Evolutionary conservation across 495 filamentous ascomycete genomes (phyloP).

Genomic region (Neurospora sp.): DNA sequence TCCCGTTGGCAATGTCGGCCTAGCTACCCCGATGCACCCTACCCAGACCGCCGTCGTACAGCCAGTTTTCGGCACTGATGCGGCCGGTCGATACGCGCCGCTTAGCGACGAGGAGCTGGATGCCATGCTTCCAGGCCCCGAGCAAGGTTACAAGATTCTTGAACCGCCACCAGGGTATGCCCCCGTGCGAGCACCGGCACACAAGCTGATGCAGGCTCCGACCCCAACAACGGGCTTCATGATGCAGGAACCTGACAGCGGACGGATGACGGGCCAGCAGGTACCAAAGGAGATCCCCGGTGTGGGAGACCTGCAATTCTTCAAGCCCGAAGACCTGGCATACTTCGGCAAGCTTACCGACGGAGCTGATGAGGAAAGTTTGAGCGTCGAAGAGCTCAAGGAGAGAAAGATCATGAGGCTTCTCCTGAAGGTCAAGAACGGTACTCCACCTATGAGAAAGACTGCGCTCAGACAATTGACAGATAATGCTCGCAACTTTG

Average conservation of each 20-base stretch:
- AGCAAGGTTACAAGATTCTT: slow-evolving; percentile 86
- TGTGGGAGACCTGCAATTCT: slow-evolving; percentile 95
- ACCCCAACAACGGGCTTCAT: slow-evolving; percentile 72
- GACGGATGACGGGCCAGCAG: slow-evolving; percentile 72
- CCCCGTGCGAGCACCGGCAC: slow-evolving; percentile 65
- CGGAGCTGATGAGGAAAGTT: slow-evolving; percentile 80
- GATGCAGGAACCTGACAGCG: slow-evolving; percentile 91
- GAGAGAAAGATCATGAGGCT: slow-evolving; percentile 98
- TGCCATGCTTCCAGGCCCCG: slow-evolving; percentile 64
- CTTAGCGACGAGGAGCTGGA: slow-evolving; percentile 92
- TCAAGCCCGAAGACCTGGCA: slow-evolving; percentile 97
- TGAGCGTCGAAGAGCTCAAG: slow-evolving; percentile 92
- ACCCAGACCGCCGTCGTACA: slow-evolving; percentile 51
- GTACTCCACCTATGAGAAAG: slow-evolving; percentile 97
- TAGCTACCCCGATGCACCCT: slow-evolving; percentile 79
- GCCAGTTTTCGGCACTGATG: slow-evolving; percentile 67
- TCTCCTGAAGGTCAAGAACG: slow-evolving; percentile 97
- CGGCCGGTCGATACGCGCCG: slow-evolving; percentile 65
- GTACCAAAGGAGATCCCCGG: slow-evolving; percentile 95
- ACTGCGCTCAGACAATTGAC: slow-evolving; percentile 97
- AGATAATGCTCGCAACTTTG: slow-evolving; percentile 95
- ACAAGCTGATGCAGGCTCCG: slow-evolving; percentile 70
- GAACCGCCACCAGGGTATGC: slow-evolving; percentile 90
- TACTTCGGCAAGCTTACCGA: slow-evolving; percentile 98
- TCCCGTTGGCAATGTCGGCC: slow-evolving; percentile 68